Evolutionary conservation across 352 stramenopile genomes (phyloP).

Genomic region (Phytophthora hybrid): DNA sequence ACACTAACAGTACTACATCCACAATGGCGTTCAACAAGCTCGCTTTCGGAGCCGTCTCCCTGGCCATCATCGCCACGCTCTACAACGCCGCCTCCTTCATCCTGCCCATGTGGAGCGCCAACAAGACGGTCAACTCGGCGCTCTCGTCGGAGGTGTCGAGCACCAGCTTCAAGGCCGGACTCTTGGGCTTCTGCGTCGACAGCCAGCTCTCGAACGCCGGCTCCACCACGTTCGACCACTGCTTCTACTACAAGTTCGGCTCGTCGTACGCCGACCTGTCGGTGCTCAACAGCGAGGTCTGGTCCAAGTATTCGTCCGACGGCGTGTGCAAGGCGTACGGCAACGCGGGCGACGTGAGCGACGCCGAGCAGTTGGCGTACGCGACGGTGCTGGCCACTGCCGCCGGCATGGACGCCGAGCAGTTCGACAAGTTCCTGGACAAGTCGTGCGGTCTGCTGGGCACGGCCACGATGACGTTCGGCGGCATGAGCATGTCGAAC

Average conservation of each 20-base stretch:
- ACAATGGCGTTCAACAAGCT: conserved; percentile 29
- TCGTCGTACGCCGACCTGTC: conserved; percentile 53
- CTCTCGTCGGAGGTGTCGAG: conserved; percentile 7
- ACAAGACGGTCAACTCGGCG: conserved; percentile 23
- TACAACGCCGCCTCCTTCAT: conserved; percentile 31
- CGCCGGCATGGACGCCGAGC: conserved; percentile 51
- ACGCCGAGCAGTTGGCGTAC: conserved; percentile 40
- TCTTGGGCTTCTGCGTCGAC: conserved; percentile 52
- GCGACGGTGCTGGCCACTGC: conserved; percentile 42
- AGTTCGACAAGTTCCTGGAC: conserved; percentile 71
- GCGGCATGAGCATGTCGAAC: conserved; percentile 45
- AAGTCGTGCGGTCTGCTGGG: conserved; percentile 41
- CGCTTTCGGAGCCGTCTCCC: conserved; percentile 25
- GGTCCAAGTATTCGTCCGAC: conserved; percentile 50
- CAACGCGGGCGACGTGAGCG: conserved; percentile 38
- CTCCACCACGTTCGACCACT: conserved; percentile 54
- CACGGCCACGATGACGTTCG: background rate
- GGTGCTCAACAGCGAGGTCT: conserved; percentile 37
- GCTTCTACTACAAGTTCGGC: conserved; percentile 72
- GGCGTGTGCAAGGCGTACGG: conserved; percentile 64
- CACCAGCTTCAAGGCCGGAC: conserved; percentile 28
- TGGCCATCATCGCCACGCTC: conserved; percentile 26
- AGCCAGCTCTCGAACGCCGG: conserved; percentile 47
- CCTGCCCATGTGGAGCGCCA: conserved; percentile 28
- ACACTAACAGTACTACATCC: background rate